A percentile compares a stretch with the other conserved stretches of the same genome.
phyloP scores from a whole-genome alignment of 164 flowering plant genomes.

The Platanus orientalis region DNA sequence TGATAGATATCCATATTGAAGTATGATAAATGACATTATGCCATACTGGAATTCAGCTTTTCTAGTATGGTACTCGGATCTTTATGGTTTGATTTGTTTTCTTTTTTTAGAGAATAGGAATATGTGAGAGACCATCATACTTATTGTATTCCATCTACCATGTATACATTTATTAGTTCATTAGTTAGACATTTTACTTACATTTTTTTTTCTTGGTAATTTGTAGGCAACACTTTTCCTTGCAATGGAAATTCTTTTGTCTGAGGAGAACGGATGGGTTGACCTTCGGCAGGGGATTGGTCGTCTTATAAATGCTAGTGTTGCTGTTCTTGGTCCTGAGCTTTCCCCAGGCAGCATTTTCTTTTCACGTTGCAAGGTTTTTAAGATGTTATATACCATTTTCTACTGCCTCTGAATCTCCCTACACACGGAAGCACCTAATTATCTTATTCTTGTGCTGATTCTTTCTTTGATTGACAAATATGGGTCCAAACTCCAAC shows the following conservation, averaged over 20 bases:
- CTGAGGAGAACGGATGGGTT: constrained; percentile 85
- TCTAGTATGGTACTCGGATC: not conserved
- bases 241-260: constrained; percentile 78
- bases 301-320: constrained; percentile 94
- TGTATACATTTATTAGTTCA: not conserved
- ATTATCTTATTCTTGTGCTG: not conserved
- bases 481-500: too few species aligned
- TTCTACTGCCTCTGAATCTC: not conserved
- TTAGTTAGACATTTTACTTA: too few species aligned
- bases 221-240: constrained; percentile 83
- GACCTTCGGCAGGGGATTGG: constrained; percentile 91
- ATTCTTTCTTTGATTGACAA: not conserved
- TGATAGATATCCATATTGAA: too few species aligned
- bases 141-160: too few species aligned
- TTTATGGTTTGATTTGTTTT: not conserved
- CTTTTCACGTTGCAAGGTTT: constrained; percentile 97
- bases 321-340: constrained; percentile 98
- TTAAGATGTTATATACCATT: not conserved
- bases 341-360: constrained; percentile 95
- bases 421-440: not conserved
- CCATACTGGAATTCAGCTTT: too few species aligned
- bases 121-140: too few species aligned
- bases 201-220: not conserved
- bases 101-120: not conserved
- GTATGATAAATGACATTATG: too few species aligned